phyloP scores from a whole-genome alignment of 352 stramenopile genomes.

The Phytophthora citricola region DNA sequence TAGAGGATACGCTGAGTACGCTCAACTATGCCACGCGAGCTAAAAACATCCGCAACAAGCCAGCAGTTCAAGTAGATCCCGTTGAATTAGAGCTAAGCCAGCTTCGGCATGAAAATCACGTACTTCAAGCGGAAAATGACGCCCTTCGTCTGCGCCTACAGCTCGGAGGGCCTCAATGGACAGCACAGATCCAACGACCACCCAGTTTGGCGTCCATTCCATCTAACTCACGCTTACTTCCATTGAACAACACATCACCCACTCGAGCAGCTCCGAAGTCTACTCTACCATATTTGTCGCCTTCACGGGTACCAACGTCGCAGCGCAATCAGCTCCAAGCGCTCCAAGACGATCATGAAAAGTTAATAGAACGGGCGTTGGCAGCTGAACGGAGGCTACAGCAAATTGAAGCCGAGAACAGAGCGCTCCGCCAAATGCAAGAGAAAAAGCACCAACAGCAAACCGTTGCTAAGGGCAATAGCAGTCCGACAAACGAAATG shows the following conservation, averaged over 20 bases:
- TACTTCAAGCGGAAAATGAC: constrained; percentile 63
- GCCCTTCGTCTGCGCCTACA: constrained; percentile 58
- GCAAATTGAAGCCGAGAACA: constrained; percentile 59
- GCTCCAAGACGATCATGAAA: constrained; percentile 78
- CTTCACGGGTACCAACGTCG: constrained; percentile 9
- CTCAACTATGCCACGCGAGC: constrained; percentile 87
- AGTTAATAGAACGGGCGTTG: constrained; percentile 40
- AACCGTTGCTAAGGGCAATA: constrained; percentile 5
- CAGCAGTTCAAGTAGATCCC: constrained; percentile 72
- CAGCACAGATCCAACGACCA: constrained; percentile 12
- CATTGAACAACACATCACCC: constrained; percentile 21
- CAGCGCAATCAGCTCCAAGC: constrained; percentile 55
- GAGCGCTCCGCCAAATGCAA: constrained; percentile 33
- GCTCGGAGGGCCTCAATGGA: constrained; percentile 17
- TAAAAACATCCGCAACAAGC: constrained; percentile 89
- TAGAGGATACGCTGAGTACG: constrained; percentile 86
- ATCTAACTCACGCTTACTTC: constrained; percentile 42
- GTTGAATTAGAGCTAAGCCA: constrained; percentile 65
- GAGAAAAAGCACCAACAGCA: constrained; percentile 19
- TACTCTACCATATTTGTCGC: constrained; percentile 10
- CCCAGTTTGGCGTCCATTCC: constrained; percentile 33
- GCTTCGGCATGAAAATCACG: constrained; percentile 72
- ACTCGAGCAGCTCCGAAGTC: neutral
- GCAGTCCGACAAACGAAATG: constrained; percentile 29
- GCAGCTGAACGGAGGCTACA: constrained; percentile 38